Evolutionary conservation across 2,329 filamentous ascomycete genomes (phyloP).

Genomic region (Trichoderma gracile): DNA sequence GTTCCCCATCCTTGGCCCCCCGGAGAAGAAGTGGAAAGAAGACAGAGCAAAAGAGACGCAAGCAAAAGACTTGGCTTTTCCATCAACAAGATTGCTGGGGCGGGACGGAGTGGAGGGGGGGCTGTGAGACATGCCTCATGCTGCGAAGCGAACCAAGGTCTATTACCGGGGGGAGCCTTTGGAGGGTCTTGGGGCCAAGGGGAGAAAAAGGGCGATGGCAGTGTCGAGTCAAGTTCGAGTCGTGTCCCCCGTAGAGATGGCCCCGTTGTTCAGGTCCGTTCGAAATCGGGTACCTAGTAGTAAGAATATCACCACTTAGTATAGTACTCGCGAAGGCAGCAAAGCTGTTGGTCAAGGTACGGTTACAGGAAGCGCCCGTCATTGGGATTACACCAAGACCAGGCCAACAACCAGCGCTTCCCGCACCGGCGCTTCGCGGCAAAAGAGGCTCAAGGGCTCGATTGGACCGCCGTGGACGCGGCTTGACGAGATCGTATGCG

Average conservation of each 20-base stretch:
- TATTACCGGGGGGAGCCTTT: neutral
- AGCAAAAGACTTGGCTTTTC: neutral
- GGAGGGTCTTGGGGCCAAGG: neutral
- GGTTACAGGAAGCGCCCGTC: conserved; percentile 22
- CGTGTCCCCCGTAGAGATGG: neutral
- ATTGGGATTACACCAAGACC: conserved; percentile 1
- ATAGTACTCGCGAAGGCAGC: too few relatives aligned
- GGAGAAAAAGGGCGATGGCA: conserved; percentile 3
- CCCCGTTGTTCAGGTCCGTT: neutral
- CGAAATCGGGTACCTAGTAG: too few relatives aligned
- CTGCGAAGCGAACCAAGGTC: conserved; percentile 3
- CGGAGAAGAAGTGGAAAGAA: neutral
- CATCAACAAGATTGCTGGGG: neutral
- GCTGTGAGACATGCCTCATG: conserved; percentile 12
- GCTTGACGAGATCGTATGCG: neutral
- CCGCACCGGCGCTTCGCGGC: neutral
- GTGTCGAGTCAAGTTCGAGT: neutral
- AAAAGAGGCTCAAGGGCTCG: neutral
- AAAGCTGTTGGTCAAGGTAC: too few relatives aligned
- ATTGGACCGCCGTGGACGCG: neutral
- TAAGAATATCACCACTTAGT: too few relatives aligned
- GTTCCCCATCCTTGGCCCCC: neutral
- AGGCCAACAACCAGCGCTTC: neutral
- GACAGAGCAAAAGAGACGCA: neutral
- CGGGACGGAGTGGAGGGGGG: neutral